These are phyloP conservation scores for Penicillium nordicum DNA, from an alignment of 2,329 filamentous ascomycete genomes.

Conservation along the genomic window DNA sequence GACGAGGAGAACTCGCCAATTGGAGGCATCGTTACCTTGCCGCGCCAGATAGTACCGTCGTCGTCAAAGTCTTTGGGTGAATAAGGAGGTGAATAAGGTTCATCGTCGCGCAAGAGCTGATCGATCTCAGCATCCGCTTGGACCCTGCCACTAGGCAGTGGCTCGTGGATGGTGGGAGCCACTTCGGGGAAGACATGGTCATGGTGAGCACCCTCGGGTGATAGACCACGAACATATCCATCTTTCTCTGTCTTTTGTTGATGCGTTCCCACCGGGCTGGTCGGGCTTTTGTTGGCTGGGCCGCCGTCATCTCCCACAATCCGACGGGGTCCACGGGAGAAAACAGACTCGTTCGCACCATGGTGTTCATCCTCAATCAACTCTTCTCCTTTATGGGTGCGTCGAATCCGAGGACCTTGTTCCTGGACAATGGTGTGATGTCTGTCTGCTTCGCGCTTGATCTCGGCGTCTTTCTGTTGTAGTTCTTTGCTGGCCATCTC, in stretches of 20 bases:
- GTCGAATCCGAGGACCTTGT: slow-evolving; percentile 72
- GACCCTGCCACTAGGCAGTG: slow-evolving; percentile 46
- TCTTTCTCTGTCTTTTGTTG: slow-evolving; percentile 45
- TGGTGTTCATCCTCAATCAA: slow-evolving; percentile 71
- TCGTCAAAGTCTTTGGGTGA: slow-evolving; percentile 71
- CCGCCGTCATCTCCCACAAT: slow-evolving; percentile 37
- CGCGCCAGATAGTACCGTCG: slow-evolving; percentile 75
- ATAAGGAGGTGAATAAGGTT: slow-evolving; percentile 76
- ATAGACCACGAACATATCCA: slow-evolving; percentile 65
- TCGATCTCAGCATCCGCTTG: slow-evolving; percentile 83
- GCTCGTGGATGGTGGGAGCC: slow-evolving; percentile 38
- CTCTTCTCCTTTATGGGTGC: slow-evolving; percentile 94
- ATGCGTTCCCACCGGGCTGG: slow-evolving; percentile 24
- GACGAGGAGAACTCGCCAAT: slow-evolving; percentile 71
- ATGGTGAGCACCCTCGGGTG: slow-evolving; percentile 55
- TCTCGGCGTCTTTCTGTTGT: slow-evolving; percentile 60
- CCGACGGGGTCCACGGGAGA: slow-evolving; percentile 46
- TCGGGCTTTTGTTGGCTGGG: slow-evolving; percentile 26
- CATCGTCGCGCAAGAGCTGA: slow-evolving; percentile 76
- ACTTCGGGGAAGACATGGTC: slow-evolving; percentile 45
- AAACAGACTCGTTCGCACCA: slow-evolving; percentile 47
- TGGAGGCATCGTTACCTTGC: slow-evolving; percentile 70
- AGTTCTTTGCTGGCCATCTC: slow-evolving; percentile 91
- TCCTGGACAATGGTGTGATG: slow-evolving; percentile 75
- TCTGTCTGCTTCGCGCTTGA: slow-evolving; percentile 55